These are phyloP conservation scores for Magnolia changhungtana DNA, from an alignment of 164 flowering plant species.

Conservation along the genomic window DNA sequence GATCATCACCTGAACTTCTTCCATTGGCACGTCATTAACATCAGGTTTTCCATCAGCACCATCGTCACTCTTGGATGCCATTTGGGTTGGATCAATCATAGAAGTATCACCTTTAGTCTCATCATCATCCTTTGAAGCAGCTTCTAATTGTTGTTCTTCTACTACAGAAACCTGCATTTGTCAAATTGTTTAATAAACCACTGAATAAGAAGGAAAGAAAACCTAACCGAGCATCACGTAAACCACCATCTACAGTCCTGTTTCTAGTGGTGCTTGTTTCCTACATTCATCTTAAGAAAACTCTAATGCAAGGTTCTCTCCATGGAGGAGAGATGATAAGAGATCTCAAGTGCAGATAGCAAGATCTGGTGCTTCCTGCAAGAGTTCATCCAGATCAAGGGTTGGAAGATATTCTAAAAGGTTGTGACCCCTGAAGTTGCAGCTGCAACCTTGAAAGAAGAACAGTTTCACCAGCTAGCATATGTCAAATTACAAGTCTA, in stretches of 20 bases:
- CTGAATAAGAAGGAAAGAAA: not conserved
- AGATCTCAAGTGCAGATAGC: no score
- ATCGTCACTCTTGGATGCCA: conserved; percentile 30
- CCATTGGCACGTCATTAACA: conserved; percentile 76
- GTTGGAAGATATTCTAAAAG: no score
- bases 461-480: no score
- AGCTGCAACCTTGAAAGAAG: no score
- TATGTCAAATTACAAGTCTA: no score
- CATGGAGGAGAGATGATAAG: no score
- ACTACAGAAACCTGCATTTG: conserved; percentile 57
- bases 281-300: no score
- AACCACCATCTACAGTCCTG: not conserved
- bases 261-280: no score
- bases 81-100: conserved; percentile 25
- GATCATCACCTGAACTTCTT: conserved; percentile 57
- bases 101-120: conserved; percentile 40
- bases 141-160: conserved; percentile 68
- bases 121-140: conserved; percentile 51
- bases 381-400: no score
- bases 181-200: conserved; percentile 5
- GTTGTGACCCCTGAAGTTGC: no score
- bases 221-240: not conserved
- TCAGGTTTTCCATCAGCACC: conserved; percentile 63
- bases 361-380: no score
- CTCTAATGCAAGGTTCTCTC: no score